Base-by-base conservation (phyloP, 2,329 filamentous ascomycete genomes). In the Aspergillus sp. region DNA sequence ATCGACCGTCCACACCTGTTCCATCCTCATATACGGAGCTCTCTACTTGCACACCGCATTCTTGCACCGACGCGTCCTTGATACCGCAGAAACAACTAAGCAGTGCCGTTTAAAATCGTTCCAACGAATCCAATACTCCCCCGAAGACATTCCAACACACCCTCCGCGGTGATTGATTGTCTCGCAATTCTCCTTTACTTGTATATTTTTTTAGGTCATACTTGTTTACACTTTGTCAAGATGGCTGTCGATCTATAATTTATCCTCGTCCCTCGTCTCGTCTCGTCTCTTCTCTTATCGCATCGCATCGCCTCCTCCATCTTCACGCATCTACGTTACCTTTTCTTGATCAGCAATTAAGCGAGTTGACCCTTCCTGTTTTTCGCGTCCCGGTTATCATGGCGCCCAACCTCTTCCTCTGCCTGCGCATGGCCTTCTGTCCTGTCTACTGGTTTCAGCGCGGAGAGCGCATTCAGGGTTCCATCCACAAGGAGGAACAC, bases 321-420 rank as follows among this genome's bases (percentile, higher is more conserved):
- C 29, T 45, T 47, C 16, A n/a, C 36, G 36, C 52, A 52, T 55
- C 54, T 62, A 60, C 54, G 58, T 47, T 52, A 58, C 55, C 29
- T 18, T 47, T 20, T 49, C 49, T 47, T 53, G 46, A 45, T 59
- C 57, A 58, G 67, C 64, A 67, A 67, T 68, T 64, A 60, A 70
- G 71, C 70, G 69, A 60, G 63, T 59, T 63, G 56, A 63, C 59
- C 54, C 49, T 59, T 58, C 36, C 24, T 22, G 16, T 7, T 51
- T 36, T 31, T 49, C 57, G 51, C 42, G 32, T 32, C 20, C 26
- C 7, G 49, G 20, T 57, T 45, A 64, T 57, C 60, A 83, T 83
- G 81, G 77, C 81, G 47, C 81, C 81, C 62, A 83, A 83, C 66
- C 76, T 82, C 52, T 80, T 81, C 57, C 67, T 82, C 67, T 81